Percentiles rank a stretch among this genome's conserved stretches.
These are phyloP conservation scores for Myxozyma nipponensis DNA, from an alignment of 805 yeast species.

Conservation along the genomic window DNA sequence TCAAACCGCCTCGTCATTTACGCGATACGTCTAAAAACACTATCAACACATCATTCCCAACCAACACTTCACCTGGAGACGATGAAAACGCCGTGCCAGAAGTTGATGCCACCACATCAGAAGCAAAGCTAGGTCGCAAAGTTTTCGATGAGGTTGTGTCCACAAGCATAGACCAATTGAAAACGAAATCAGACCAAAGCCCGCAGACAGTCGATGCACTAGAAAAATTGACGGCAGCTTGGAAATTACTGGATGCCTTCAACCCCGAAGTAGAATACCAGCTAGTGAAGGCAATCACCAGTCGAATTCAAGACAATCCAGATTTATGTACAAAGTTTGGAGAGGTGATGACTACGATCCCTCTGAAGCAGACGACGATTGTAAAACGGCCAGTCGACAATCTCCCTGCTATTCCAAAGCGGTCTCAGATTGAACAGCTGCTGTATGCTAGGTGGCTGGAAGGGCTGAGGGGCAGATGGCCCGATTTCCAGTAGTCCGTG, in stretches of 20 bases:
- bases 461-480: constrained; percentile 26
- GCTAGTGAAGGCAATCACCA: constrained; percentile 8
- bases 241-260: constrained; percentile 23
- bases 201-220: constrained; percentile 17
- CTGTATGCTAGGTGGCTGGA: constrained; percentile 29
- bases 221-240: constrained; percentile 10
- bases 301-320: constrained; percentile 6
- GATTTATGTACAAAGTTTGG: background rate
- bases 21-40: constrained; percentile 9
- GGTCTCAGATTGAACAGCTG: constrained; percentile 25
- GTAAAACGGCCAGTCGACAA: background rate
- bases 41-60: constrained; percentile 1
- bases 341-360: background rate
- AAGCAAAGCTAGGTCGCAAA: constrained; percentile 4
- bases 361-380: background rate
- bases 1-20: constrained; percentile 10
- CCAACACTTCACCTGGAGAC: background rate
- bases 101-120: constrained; percentile 1
- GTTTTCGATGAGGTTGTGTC: constrained; percentile 7
- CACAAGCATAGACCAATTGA: constrained; percentile 3
- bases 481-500: constrained; percentile 20
- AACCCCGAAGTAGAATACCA: constrained; percentile 20
- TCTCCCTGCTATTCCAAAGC: constrained; percentile 15
- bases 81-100: constrained; percentile 12
- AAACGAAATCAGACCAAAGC: background rate